Evolutionary conservation across 805 yeast species (phyloP).

Genomic region (Pichia membranifaciens): DNA sequence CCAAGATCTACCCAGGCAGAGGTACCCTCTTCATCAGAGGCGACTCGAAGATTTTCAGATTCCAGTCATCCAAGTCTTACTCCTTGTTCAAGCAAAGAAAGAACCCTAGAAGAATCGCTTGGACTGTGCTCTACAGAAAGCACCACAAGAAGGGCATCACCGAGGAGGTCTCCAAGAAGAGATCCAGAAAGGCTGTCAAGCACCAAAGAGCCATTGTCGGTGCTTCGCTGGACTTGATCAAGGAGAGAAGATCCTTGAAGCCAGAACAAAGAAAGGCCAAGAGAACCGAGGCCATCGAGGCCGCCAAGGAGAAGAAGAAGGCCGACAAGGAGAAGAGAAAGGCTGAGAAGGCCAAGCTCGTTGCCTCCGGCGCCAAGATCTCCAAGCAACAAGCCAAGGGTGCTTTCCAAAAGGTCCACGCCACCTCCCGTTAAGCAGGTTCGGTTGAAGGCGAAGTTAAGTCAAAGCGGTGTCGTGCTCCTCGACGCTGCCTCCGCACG

Average conservation of each 20-base stretch:
- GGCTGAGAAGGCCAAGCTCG: constrained; percentile 82
- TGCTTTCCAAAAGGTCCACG: constrained; percentile 94
- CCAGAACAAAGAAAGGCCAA: constrained; percentile 98
- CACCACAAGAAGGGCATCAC: constrained; percentile 99
- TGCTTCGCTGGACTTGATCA: constrained; percentile 97
- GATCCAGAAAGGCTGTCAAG: constrained; percentile 96
- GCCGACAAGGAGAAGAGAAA: constrained; percentile 90
- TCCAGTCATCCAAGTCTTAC: constrained; percentile 95
- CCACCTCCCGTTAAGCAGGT: constrained; percentile 82
- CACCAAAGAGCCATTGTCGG: constrained; percentile 99
- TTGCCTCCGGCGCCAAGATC: constrained; percentile 73
- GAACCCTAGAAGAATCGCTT: constrained; percentile 99
- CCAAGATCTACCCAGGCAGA: constrained; percentile 99
- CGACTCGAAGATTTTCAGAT: constrained; percentile 99
- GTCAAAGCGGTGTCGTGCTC: neutral
- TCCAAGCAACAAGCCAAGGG: constrained; percentile 98
- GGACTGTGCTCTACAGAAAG: constrained; percentile 99
- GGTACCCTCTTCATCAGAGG: constrained; percentile 99
- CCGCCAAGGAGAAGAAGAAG: constrained; percentile 86
- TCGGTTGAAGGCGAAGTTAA: too few species aligned
- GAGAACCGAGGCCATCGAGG: constrained; percentile 82
- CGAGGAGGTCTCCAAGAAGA: constrained; percentile 97
- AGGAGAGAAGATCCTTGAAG: constrained; percentile 92
- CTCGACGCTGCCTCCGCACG: neutral
- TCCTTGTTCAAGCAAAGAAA: constrained; percentile 99